Base-by-base conservation (phyloP, 2,329 filamentous ascomycete species). In the Magnaporthales sp. region DNA sequence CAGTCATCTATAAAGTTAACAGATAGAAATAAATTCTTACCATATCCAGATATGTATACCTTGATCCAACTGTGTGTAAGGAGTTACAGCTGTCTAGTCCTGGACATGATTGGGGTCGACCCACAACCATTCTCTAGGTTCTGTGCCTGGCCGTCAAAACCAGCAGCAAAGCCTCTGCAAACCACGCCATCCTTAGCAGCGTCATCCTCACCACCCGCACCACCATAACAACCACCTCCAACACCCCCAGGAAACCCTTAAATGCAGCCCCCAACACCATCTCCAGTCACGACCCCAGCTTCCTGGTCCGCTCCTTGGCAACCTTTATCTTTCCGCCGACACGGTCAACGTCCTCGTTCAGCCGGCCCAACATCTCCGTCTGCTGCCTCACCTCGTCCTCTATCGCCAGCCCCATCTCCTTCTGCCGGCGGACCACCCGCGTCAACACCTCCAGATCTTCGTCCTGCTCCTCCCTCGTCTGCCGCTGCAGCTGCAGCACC, bases 391-490 rank as follows among this genome's bases (percentile, higher is more conserved):
- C 82, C 79, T 94, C 91, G 64, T 88, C 84, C 69, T 91, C 85
- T 73, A 95, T 93, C 67, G 87, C 84, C 62, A 91, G 80, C 0
- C 91, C 91, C 85, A 94, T 91, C 77, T 93, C 89, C 73, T 86
- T 89, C 79, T 94, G 89, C 67, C 89, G 80, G 63, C 87, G 80
- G 62, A 94, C 88, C 63, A 92, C 88, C 70, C 86, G 86, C 1
- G 85, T 83, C 66, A 95, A 78, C 71, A 86, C 82, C 22, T 90
- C 84, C 2, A 95, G 84, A 71, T 91, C 89, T 71, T 88, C 76
- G 70, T 95, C 91, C 73, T 96, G 91, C 70, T 91, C 87, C 66
- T 82, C 74, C 82, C 94, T 91, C 75, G 91, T 86, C 73, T 91
- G 84, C 71, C 86, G 82, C 76, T 95, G 91, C 68, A 95, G 77